These are phyloP conservation scores for Euphorbia tirucalli DNA, from an alignment of 345 rosid species.

Conservation along the genomic window DNA sequence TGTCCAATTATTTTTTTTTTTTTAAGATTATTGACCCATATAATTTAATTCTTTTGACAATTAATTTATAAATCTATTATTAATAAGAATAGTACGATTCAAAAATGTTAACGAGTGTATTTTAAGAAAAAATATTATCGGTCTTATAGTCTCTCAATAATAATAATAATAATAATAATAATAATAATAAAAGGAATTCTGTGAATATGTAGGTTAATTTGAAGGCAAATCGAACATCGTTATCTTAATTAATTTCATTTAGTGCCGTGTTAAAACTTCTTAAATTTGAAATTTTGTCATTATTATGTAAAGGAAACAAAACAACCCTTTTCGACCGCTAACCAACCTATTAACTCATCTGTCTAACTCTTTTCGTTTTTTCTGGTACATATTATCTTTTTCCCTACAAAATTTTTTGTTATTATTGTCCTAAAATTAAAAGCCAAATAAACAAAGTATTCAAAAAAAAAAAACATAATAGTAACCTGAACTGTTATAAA, in stretches of 20 bases:
- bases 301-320: neutral
- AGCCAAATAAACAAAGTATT: neutral
- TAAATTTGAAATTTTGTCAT: neutral
- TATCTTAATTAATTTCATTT: slow-evolving; percentile 1
- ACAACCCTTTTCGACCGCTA: neutral
- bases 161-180: no score
- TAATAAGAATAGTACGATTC: no score
- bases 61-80: no score
- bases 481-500: no score
- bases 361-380: neutral
- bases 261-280: neutral
- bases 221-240: neutral
- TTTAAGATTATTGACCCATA: no score
- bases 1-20: no score
- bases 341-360: neutral
- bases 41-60: no score
- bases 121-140: no score
- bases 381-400: neutral
- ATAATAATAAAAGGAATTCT: no score
- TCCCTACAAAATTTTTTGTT: neutral
- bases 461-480: neutral
- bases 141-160: no score
- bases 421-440: neutral
- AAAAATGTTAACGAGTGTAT: no score
- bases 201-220: neutral